A percentile compares a stretch with the other conserved stretches of the same genome.
These are phyloP conservation scores for Bremia lactucae DNA, from an alignment of 352 stramenopile species.

Conservation along the genomic window DNA sequence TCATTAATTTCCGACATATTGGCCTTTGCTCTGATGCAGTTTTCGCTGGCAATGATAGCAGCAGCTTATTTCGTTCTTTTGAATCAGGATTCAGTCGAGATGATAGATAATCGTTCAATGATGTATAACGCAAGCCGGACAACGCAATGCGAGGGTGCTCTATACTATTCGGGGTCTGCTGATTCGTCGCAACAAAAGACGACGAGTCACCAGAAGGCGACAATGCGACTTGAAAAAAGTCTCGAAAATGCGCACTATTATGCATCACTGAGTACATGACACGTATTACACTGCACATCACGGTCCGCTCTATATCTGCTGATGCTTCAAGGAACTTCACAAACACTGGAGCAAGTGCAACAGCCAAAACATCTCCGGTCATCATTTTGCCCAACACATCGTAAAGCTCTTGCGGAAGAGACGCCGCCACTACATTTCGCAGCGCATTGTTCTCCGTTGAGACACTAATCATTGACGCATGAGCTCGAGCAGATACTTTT, in stretches of 20 bases:
- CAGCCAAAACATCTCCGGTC: conserved; percentile 24
- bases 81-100: conserved; percentile 12
- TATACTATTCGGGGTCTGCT: conserved; percentile 11
- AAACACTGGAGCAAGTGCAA: conserved; percentile 35
- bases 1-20: conserved; percentile 30
- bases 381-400: conserved; percentile 48
- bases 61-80: conserved; percentile 11
- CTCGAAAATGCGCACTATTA: conserved; percentile 35
- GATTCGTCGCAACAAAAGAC: conserved; percentile 1
- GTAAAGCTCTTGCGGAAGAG: conserved; percentile 36
- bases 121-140: conserved; percentile 29
- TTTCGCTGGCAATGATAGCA: conserved; percentile 14
- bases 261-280: conserved; percentile 45
- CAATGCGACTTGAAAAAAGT: conserved; percentile 32
- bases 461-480: conserved; percentile 28
- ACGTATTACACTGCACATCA: conserved; percentile 38
- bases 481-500: conserved; percentile 25
- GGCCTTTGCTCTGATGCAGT: conserved; percentile 22
- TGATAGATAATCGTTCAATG: conserved; percentile 39
- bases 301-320: conserved; percentile 24
- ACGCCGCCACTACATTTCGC: conserved; percentile 21
- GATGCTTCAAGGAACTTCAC: conserved; percentile 37
- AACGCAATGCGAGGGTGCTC: conserved; percentile 30
- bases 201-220: conserved; percentile 11
- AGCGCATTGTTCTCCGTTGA: conserved; percentile 23